Evolutionary conservation across 208 protist species (phyloP).

Genomic region (Jaenimonas drosophilae): DNA sequence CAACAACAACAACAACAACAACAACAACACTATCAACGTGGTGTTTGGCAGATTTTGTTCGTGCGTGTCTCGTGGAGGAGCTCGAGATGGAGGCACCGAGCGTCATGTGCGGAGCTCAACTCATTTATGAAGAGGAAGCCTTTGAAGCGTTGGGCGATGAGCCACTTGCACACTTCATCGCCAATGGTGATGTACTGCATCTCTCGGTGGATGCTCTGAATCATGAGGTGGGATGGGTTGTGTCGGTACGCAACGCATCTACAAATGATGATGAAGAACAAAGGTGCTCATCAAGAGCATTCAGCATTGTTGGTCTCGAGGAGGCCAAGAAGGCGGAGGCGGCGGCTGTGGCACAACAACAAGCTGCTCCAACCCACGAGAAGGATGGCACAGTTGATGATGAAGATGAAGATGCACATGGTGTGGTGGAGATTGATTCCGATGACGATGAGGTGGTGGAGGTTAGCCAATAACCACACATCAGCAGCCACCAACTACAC

Average conservation of each 20-base stretch:
- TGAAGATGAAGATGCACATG: slow-evolving; percentile 1
- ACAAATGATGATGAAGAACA: neutral
- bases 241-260: slow-evolving; percentile 26
- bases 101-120: slow-evolving; percentile 20
- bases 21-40: too few species aligned
- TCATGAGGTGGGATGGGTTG: slow-evolving; percentile 48
- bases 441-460: slow-evolving; percentile 7
- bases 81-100: slow-evolving; percentile 29
- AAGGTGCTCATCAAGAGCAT: neutral
- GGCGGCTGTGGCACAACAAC: slow-evolving; percentile 2
- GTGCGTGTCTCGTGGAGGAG: too few species aligned
- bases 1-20: too few species aligned
- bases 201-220: slow-evolving; percentile 52
- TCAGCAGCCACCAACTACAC: too few species aligned
- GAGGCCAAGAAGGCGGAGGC: slow-evolving; percentile 7
- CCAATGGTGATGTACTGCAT: slow-evolving; percentile 10
- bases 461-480: too few species aligned
- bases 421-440: neutral
- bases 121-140: slow-evolving; percentile 74
- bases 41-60: too few species aligned
- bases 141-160: slow-evolving; percentile 39
- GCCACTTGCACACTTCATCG: slow-evolving; percentile 12
- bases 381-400: slow-evolving; percentile 2
- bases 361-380: neutral
- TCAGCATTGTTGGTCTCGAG: slow-evolving; percentile 12